Percentiles rank a stretch among this genome's conserved stretches.
These are phyloP conservation scores for Solanum virginianum DNA, from an alignment of 257 asterid species.

Conservation along the genomic window DNA sequence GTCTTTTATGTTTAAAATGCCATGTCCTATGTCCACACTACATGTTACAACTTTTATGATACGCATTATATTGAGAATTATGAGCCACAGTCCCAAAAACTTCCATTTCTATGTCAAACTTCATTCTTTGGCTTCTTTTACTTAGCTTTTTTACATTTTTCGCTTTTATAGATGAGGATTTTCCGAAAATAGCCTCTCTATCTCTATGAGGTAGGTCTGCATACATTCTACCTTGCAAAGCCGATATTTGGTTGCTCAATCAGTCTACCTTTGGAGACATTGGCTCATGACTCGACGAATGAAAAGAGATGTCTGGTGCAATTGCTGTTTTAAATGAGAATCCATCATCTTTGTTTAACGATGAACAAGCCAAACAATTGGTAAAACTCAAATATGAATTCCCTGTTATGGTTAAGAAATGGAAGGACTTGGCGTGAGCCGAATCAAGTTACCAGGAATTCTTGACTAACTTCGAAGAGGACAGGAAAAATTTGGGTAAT, in stretches of 20 bases:
- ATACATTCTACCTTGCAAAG: background rate
- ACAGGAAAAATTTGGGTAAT: background rate
- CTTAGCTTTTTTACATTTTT: no score
- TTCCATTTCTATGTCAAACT: background rate
- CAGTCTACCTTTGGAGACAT: background rate
- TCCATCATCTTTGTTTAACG: background rate
- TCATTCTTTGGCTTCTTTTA: background rate
- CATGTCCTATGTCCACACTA: background rate
- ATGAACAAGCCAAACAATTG: background rate
- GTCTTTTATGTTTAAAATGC: no score
- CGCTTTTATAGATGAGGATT: no score
- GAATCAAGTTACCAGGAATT: background rate
- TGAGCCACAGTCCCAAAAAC: background rate
- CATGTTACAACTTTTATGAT: background rate
- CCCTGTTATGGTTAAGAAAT: background rate
- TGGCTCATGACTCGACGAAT: background rate
- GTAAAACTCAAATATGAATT: background rate
- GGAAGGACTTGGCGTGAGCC: background rate
- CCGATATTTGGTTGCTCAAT: background rate
- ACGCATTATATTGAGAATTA: background rate
- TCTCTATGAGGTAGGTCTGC: no score
- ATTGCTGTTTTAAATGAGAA: background rate
- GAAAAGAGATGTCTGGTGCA: background rate
- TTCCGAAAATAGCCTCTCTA: no score
- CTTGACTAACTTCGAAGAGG: background rate